A percentile compares a stretch with the other conserved stretches of the same genome.
phyloP scores from a whole-genome alignment of 2,329 filamentous ascomycete genomes.

The Coniochaeta prunicola region DNA sequence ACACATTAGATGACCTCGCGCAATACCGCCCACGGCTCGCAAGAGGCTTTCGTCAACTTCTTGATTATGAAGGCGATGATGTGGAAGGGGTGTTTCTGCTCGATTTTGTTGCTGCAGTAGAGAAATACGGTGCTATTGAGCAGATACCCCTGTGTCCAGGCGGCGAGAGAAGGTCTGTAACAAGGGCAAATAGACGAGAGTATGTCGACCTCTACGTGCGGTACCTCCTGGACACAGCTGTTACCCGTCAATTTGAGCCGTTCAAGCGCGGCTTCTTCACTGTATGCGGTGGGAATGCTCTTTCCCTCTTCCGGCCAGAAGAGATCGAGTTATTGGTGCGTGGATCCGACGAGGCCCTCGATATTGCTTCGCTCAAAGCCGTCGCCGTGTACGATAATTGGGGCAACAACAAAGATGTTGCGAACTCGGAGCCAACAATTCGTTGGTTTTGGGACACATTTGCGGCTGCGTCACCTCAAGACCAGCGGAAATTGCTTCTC shows the following conservation, averaged over 20 bases:
- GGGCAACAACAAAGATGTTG: slow-evolving; percentile 43
- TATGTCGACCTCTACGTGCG: slow-evolving; percentile 82
- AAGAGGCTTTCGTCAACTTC: slow-evolving; percentile 63
- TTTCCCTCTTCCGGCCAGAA: slow-evolving; percentile 81
- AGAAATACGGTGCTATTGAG: slow-evolving; percentile 65
- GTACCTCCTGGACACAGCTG: slow-evolving; percentile 70
- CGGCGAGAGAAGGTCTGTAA: slow-evolving; percentile 69
- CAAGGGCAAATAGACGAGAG: slow-evolving; percentile 75
- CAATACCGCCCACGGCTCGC: slow-evolving; percentile 75
- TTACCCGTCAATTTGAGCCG: slow-evolving; percentile 79
- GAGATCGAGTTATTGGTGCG: slow-evolving; percentile 85
- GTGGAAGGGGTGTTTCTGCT: slow-evolving; percentile 74
- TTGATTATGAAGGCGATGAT: slow-evolving; percentile 79
- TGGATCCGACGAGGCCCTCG: slow-evolving; percentile 76
- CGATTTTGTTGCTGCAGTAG: slow-evolving; percentile 71
- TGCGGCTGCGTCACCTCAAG: slow-evolving; percentile 50
- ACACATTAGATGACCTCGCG: slow-evolving; percentile 73
- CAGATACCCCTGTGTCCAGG: slow-evolving; percentile 65
- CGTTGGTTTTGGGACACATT: slow-evolving; percentile 89
- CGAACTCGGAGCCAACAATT: slow-evolving; percentile 58
- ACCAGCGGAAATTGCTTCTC: slow-evolving; percentile 71
- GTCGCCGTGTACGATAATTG: slow-evolving; percentile 82
- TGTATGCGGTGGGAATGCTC: slow-evolving; percentile 80
- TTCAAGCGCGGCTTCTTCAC: slow-evolving; percentile 94
- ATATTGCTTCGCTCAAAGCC: slow-evolving; percentile 66